Base-by-base conservation (phyloP, 169 alveolate genomes). In the Eimeria maxima region DNA sequence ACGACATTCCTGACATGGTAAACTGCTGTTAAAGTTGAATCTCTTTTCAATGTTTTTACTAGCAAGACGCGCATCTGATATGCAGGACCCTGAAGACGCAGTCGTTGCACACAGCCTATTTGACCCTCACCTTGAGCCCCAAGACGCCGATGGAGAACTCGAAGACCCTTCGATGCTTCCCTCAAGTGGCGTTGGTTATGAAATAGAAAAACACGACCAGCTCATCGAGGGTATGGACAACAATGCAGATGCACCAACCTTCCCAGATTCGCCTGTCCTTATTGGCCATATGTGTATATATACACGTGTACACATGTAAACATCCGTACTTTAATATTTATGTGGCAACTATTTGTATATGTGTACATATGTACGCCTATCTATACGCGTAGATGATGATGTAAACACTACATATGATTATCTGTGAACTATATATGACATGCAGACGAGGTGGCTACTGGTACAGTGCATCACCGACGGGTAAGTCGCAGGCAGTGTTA, bases 111-210 rank as follows among this genome's bases (percentile, higher is more conserved):
- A 84, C 38, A 38, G 78, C 60, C 76, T 84, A 7, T 84, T 16
- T 57, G 92, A 84, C 45, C 92, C 92, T 42, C 92, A 84, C 38
- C 14, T 84, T 24, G 92, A 84, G 38, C 92, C 92, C 42, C 78
- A 84, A 18, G 92, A 84, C 29, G 78, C 55, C 3, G 92, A 60
- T 6, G 92, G 78, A 2, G 92, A 84, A 29, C 65, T 84, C 18
- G 92, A 84, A 33, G 92, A 84, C 92, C 55, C 92, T 8, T 84
- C 92, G 29, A 84, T 84, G 92, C 57, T 84, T n/a, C 78, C 92
- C 24, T 22, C 45, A 29, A 57, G 57, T 14, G 92, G 92, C n/a
- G 38, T 84, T 53, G 92, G 92, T 3, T 84, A 33, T 57, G 92
- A 84, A 57, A 6, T 84, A 16, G 92, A 84, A 38, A 84, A 84